These are phyloP conservation scores for Lentinula raphanica DNA, from an alignment of 768 basidiomycete species.

Conservation along the genomic window DNA sequence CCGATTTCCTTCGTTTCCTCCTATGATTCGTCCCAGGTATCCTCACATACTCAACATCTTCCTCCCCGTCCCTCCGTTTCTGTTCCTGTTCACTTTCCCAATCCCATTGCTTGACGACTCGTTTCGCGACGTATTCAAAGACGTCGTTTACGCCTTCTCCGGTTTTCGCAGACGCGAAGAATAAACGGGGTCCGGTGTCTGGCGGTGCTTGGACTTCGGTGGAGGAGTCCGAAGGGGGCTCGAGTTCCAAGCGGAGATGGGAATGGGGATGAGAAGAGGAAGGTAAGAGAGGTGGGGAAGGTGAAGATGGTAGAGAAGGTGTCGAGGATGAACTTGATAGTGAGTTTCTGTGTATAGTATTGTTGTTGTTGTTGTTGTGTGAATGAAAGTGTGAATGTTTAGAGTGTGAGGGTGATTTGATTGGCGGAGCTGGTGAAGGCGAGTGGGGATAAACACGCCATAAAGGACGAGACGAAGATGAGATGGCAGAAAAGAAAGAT, in stretches of 20 bases:
- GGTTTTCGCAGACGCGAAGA: slow-evolving; percentile 76
- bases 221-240: slow-evolving; percentile 8
- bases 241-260: slow-evolving; percentile 7
- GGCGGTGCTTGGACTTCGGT: slow-evolving; percentile 18
- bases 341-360: not conserved
- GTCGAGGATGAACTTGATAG: not conserved
- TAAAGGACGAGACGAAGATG: not conserved
- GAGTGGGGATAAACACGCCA: not conserved
- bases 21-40: not conserved
- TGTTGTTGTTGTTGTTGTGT: not conserved
- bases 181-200: slow-evolving; percentile 57
- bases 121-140: slow-evolving; percentile 68
- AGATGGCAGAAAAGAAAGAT: slow-evolving; percentile 1
- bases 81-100: slow-evolving; percentile 57
- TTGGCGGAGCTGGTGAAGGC: slow-evolving; percentile 7
- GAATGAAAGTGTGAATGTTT: not conserved
- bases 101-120: slow-evolving; percentile 62
- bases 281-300: not conserved
- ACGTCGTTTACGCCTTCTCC: slow-evolving; percentile 66
- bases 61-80: slow-evolving; percentile 34
- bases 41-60: not conserved
- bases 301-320: not conserved
- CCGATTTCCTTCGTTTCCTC: not conserved
- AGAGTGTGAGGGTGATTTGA: slow-evolving; percentile 6
- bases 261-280: not conserved